Percentiles rank a stretch among this genome's conserved stretches.
These are phyloP conservation scores for Apocynum venetum DNA, from an alignment of 257 asterid species.

Conservation along the genomic window DNA sequence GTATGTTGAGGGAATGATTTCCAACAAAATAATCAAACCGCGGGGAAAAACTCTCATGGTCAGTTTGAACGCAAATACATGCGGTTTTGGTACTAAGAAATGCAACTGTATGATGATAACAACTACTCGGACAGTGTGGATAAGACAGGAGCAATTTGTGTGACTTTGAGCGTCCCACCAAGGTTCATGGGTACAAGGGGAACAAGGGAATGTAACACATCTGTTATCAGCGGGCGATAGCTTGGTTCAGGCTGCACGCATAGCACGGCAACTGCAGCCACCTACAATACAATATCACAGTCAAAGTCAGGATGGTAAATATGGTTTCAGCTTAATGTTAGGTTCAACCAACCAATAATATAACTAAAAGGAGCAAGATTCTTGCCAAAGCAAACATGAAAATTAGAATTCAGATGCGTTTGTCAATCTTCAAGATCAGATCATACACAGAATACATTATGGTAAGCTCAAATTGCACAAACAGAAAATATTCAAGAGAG, in stretches of 20 bases:
- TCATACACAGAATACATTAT: neutral
- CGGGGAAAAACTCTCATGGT: neutral
- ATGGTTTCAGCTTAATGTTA: neutral
- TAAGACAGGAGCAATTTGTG: slow-evolving; percentile 14
- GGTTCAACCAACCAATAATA: neutral
- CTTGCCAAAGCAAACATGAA: neutral
- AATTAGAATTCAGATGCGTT: neutral
- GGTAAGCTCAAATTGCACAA: neutral
- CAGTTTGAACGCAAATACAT: neutral
- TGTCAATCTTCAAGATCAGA: neutral
- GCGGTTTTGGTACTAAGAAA: neutral
- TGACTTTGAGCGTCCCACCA: slow-evolving; percentile 59
- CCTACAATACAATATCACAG: slow-evolving; percentile 31
- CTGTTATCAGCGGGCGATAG: slow-evolving; percentile 76
- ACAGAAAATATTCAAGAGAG: neutral
- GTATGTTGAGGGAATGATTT: neutral
- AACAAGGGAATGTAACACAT: slow-evolving; percentile 67
- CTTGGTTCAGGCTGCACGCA: slow-evolving; percentile 81
- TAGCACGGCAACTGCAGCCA: slow-evolving; percentile 78
- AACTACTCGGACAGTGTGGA: slow-evolving; percentile 1
- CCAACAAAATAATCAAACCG: neutral
- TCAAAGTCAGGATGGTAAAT: neutral
- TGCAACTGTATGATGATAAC: neutral
- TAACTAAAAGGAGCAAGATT: neutral
- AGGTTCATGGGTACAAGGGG: slow-evolving; percentile 70